Evolutionary conservation across 192 early-diverging fungal species (phyloP).

Genomic region (Entophlyctis helioformis): DNA sequence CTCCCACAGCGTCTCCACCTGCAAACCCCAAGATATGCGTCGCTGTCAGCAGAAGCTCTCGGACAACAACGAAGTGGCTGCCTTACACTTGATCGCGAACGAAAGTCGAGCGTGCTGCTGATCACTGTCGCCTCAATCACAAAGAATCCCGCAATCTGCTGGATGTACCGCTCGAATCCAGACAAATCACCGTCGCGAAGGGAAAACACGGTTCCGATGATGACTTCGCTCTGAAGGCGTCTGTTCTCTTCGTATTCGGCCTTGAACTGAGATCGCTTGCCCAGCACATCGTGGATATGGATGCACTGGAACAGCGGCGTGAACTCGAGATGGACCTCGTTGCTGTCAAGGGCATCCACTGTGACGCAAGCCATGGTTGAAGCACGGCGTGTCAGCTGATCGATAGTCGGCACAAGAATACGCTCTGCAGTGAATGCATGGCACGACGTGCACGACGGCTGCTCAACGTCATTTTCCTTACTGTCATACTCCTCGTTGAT

Average conservation of each 20-base stretch:
- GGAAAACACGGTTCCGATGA: constrained; percentile 63
- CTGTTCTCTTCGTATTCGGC: constrained; percentile 83
- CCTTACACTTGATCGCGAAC: constrained; percentile 66
- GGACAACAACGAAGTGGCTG: too few relatives aligned
- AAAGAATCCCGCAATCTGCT: constrained; percentile 94
- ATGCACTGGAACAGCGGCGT: constrained; percentile 91
- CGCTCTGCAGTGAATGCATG: constrained; percentile 4
- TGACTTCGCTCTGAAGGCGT: constrained; percentile 75
- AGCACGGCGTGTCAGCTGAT: too few relatives aligned
- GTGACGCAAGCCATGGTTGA: constrained; percentile 4
- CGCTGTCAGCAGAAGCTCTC: too few relatives aligned
- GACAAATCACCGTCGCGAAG: constrained; percentile 53
- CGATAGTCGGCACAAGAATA: too few relatives aligned
- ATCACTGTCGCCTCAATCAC: constrained; percentile 84
- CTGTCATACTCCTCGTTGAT: constrained; percentile 75
- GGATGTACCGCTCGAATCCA: constrained; percentile 61
- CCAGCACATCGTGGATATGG: constrained; percentile 90
- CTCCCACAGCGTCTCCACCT: constrained; percentile 87
- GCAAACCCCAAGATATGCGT: too few relatives aligned
- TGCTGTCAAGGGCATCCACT: constrained; percentile 56
- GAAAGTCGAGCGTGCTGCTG: constrained; percentile 78
- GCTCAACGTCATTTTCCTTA: too few relatives aligned
- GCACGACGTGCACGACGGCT: too few relatives aligned
- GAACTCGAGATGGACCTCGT: constrained; percentile 76
- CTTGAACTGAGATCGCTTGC: constrained; percentile 75